Conservation (phyloP, 371 early-diverging fungal species). For the Blakeslea trispora region DNA sequence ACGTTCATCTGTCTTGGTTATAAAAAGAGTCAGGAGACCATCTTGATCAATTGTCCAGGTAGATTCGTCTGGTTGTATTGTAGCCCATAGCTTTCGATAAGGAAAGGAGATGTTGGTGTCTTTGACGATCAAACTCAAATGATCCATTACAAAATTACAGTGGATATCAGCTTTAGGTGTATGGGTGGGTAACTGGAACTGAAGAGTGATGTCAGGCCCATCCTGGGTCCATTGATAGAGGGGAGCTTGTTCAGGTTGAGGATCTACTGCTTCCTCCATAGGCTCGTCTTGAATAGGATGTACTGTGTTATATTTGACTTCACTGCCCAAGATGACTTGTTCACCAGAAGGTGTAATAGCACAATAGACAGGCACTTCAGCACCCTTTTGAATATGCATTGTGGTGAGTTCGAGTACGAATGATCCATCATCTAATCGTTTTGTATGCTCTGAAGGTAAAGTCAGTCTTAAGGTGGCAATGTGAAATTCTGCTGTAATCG, state of each 20-base stretch:
- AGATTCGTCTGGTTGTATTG: conserved; percentile 61
- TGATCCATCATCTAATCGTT: conserved; percentile 3
- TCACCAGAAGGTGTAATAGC: conserved; percentile 47
- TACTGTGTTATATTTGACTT: conserved; percentile 31
- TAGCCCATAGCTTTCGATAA: conserved; percentile 40
- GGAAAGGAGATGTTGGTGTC: conserved; percentile 32
- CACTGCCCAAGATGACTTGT: conserved; percentile 57
- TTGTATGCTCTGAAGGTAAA: conserved; percentile 16
- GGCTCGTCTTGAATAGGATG: background rate
- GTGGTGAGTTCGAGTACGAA: conserved; percentile 14
- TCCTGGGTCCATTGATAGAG: conserved; percentile 81
- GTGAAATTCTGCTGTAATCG: conserved; percentile 34
- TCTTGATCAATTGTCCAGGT: conserved; percentile 75
- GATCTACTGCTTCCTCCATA: conserved; percentile 22
- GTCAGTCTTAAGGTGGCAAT: conserved; percentile 45
- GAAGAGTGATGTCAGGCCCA: conserved; percentile 64
- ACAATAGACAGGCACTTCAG: conserved; percentile 70
- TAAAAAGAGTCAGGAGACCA: conserved; percentile 62
- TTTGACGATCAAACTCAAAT: conserved; percentile 51
- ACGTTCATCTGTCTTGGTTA: conserved; percentile 62
- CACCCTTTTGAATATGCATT: conserved; percentile 57
- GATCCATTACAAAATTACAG: conserved; percentile 54
- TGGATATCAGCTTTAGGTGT: conserved; percentile 56
- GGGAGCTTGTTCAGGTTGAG: conserved; percentile 25
- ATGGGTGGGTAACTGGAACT: conserved; percentile 55